These are phyloP conservation scores for Amaranthus hypochondriacus DNA, from an alignment of 148 eudicot species.

Conservation along the genomic window DNA sequence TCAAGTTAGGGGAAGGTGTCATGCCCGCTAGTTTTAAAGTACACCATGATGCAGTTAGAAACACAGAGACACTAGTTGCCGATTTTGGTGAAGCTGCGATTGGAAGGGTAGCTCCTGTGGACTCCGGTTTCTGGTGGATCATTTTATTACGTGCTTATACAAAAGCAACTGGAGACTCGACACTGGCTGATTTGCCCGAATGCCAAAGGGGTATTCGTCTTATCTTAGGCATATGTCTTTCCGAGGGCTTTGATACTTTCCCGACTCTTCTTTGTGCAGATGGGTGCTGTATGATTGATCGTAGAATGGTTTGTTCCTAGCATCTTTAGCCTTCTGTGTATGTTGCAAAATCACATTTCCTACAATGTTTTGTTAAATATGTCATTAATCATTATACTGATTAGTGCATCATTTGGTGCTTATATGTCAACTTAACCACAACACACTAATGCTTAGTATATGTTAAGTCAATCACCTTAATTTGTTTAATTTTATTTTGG, in stretches of 20 bases:
- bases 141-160: constrained; percentile 53
- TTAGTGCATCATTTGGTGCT: neutral
- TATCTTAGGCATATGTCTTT: constrained; percentile 48
- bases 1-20: constrained; percentile 52
- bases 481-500: no score
- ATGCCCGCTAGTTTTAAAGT: constrained; percentile 59
- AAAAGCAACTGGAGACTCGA: constrained; percentile 51
- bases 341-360: neutral
- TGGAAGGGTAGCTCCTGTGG: constrained; percentile 64
- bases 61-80: constrained; percentile 41
- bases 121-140: constrained; percentile 70
- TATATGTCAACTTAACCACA: neutral
- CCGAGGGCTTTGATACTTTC: constrained; percentile 58
- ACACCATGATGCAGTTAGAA: constrained; percentile 32
- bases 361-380: neutral
- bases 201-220: constrained; percentile 57
- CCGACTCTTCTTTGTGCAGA: constrained; percentile 59
- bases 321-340: constrained; percentile 6
- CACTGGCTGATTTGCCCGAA: constrained; percentile 52
- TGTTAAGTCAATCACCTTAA: neutral
- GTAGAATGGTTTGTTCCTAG: constrained; percentile 44
- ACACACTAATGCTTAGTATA: no score
- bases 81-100: constrained; percentile 54
- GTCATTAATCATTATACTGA: neutral
- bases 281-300: constrained; percentile 61